phyloP scores from a whole-genome alignment of 2,329 filamentous ascomycete genomes.

The Stemphylium vesicarium region DNA sequence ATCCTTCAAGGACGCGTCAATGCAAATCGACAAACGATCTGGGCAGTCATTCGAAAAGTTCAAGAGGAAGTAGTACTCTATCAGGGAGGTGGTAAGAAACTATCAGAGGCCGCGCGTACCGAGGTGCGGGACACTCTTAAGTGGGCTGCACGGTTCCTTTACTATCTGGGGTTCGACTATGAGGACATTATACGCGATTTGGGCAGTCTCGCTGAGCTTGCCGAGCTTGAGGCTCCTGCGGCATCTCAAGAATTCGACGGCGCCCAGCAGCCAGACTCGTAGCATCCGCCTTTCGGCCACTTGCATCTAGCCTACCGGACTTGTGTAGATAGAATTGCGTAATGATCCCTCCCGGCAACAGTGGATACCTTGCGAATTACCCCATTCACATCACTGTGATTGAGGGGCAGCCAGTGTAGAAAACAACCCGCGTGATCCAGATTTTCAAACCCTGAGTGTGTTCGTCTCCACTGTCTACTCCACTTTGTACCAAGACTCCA shows the following conservation, averaged over 20 bases:
- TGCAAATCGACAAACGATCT: slow-evolving; percentile 43
- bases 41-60: slow-evolving; percentile 41
- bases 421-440: slow-evolving; percentile 7
- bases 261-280: slow-evolving; percentile 13
- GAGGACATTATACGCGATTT: slow-evolving; percentile 42
- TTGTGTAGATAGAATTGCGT: slow-evolving; percentile 27
- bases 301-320: slow-evolving; percentile 22
- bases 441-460: slow-evolving; percentile 23
- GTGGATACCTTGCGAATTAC: neutral
- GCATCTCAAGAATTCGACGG: slow-evolving; percentile 12
- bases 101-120: slow-evolving; percentile 19
- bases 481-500: slow-evolving; percentile 13
- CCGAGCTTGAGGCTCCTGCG: slow-evolving; percentile 38
- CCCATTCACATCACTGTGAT: neutral
- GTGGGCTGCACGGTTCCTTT: slow-evolving; percentile 41
- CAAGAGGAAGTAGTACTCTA: slow-evolving; percentile 39
- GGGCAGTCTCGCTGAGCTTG: slow-evolving; percentile 38
- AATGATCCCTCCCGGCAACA: slow-evolving; percentile 10
- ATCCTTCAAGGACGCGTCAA: slow-evolving; percentile 38
- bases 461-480: slow-evolving; percentile 24
- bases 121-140: slow-evolving; percentile 37
- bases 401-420: slow-evolving; percentile 3
- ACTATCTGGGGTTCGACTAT: slow-evolving; percentile 41
- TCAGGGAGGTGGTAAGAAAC: slow-evolving; percentile 16
- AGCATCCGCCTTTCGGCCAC: slow-evolving; percentile 24